phyloP scores from a whole-genome alignment of 139 green algal species.

The Picochlorum sp. region DNA sequence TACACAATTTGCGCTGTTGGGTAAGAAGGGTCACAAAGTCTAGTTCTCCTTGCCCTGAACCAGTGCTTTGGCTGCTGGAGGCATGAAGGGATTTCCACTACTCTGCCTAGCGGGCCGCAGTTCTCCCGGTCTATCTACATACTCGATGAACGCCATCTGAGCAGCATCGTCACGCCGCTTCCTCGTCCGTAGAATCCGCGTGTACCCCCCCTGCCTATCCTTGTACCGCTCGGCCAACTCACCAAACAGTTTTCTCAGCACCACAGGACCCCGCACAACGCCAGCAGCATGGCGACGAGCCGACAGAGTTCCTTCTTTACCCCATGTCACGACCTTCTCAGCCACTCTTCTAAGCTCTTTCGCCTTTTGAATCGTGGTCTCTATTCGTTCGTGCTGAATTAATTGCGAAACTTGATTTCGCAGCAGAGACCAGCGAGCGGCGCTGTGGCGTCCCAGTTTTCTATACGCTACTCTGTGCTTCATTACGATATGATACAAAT shows the following conservation, averaged over 20 bases:
- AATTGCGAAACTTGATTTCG: slow-evolving; percentile 90
- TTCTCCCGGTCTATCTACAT: slow-evolving; percentile 77
- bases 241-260: slow-evolving; percentile 81
- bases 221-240: slow-evolving; percentile 71
- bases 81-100: slow-evolving; percentile 17
- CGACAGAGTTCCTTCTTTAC: slow-evolving; percentile 55
- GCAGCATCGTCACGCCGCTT: slow-evolving; percentile 59
- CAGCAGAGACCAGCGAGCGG: slow-evolving; percentile 48
- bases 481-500: too few species aligned
- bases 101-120: slow-evolving; percentile 48
- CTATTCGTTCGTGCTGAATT: slow-evolving; percentile 82
- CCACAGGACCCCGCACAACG: slow-evolving; percentile 57
- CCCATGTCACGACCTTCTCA: slow-evolving; percentile 69
- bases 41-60: not conserved
- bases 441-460: slow-evolving; percentile 29
- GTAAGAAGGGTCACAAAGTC: too few species aligned
- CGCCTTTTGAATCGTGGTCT: slow-evolving; percentile 81
- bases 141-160: slow-evolving; percentile 85
- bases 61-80: slow-evolving; percentile 19
- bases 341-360: slow-evolving; percentile 71
- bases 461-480: slow-evolving; percentile 30
- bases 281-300: slow-evolving; percentile 27
- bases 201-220: slow-evolving; percentile 81
- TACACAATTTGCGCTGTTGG: too few species aligned
- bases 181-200: slow-evolving; percentile 59